These are phyloP conservation scores for Venturia pyrina DNA, from an alignment of 2,329 filamentous ascomycete species.

Conservation along the genomic window DNA sequence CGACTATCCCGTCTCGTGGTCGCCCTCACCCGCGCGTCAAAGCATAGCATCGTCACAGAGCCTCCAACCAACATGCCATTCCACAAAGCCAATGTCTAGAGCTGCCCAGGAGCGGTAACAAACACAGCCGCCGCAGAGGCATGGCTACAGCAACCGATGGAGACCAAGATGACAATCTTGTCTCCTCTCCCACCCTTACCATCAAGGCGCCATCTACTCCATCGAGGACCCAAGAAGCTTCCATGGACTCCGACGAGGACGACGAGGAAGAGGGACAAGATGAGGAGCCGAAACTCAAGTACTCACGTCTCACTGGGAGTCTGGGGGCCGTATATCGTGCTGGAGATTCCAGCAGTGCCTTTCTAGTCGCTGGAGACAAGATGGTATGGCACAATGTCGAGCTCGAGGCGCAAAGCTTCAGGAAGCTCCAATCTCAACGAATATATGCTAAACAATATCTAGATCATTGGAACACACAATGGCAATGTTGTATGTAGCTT, in stretches of 20 bases:
- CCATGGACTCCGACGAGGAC: constrained; percentile 26
- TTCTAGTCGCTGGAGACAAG: constrained; percentile 87
- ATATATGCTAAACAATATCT: constrained; percentile 17
- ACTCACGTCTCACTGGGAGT: constrained; percentile 73
- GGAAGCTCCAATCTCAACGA: not conserved
- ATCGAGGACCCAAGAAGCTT: not conserved
- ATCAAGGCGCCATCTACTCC: not conserved
- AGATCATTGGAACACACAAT: constrained; percentile 92
- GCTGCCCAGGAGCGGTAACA: constrained; percentile 8
- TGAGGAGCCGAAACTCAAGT: constrained; percentile 90
- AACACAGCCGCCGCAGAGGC: not conserved
- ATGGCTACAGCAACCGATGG: constrained; percentile 5
- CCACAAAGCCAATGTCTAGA: constrained; percentile 1
- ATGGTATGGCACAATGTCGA: constrained; percentile 54
- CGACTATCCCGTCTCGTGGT: not conserved
- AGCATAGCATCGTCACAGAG: not conserved
- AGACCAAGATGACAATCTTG: not conserved
- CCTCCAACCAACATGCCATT: not conserved
- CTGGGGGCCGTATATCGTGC: constrained; percentile 79
- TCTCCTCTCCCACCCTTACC: not conserved
- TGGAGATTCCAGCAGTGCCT: constrained; percentile 87
- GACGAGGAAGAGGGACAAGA: constrained; percentile 78
- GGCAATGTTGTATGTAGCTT: constrained; percentile 70
- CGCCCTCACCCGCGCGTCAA: not conserved
- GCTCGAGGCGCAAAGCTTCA: constrained; percentile 6